Evolutionary conservation across 75 land plant genomes (phyloP), one percentile per base, ranked within the genome.

Genomic region (Selaginella moellendorffii): DNA sequence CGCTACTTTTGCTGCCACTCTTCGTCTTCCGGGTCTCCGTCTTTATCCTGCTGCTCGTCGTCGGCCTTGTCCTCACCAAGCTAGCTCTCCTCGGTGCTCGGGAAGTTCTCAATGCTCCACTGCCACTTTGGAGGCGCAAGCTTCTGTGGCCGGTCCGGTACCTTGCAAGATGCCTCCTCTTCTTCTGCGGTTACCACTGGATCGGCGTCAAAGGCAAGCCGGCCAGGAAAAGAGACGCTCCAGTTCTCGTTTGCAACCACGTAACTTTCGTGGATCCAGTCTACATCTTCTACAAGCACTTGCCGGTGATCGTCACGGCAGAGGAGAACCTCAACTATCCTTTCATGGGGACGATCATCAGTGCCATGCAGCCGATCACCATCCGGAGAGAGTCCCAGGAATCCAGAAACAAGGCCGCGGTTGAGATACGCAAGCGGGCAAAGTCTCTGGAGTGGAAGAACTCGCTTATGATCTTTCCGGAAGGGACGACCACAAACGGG

Each of bases 401-500:
- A 8, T 56, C 59, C n/a, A 56, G 59, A 25, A 56, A 56, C 17
- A 56, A 56, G 5, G 59, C 59, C 24, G 59, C 59, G 8, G 59
- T 19, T 56, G 59, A 56, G 59, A 56, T 56, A 2, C 21, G 24
- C 5, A 8, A 21, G 59, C 21, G 24, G n/a, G 21, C 59, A 8
- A 56, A 19, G n/a, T 56, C 23, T 19, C 21, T 8, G 5, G 59
- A 56, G 5, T 56, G 59, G 59, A 9, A 5, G 17, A 2, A 8
- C n/a, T 36, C 46, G 14, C 23, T 56, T 56, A 56, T 56, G 59
- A 56, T 56, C 8, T 56, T 56, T 19, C 59, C 59, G 2, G 59
- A 56, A 19, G 59, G 17, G n/a, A 56, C 59, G 5, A 56, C 59
- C 8, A 56, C 59, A 9, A 56, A 56, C 24, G 59, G 59, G 2